These are phyloP conservation scores for Meyerozyma smithsonii DNA, from an alignment of 1,139 yeast species.

Conservation along the genomic window DNA sequence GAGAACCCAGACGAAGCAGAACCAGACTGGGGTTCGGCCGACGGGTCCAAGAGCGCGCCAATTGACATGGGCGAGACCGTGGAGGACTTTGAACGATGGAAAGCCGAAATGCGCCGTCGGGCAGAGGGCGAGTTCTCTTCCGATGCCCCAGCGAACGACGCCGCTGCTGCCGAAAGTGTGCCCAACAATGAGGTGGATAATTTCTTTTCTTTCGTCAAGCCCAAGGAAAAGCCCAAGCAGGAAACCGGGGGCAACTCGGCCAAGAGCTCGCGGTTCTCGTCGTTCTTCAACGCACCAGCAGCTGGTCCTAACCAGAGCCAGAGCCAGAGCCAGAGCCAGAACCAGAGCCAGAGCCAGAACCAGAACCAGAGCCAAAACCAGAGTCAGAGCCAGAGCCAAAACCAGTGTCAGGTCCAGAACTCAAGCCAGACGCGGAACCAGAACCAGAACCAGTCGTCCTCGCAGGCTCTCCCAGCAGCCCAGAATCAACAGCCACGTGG, in stretches of 20 bases:
- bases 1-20: slow-evolving; percentile 40
- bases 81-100: slow-evolving; percentile 72
- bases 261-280: slow-evolving; percentile 44
- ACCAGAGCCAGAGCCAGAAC: no score
- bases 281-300: slow-evolving; percentile 29
- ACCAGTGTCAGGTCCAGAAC: no score
- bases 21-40: slow-evolving; percentile 51
- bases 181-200: slow-evolving; percentile 47
- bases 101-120: slow-evolving; percentile 53
- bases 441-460: no score
- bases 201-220: slow-evolving; percentile 46
- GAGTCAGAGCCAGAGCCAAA: no score
- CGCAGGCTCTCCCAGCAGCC: no score
- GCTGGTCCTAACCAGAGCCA: no score
- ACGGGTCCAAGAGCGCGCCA: slow-evolving; percentile 26
- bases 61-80: slow-evolving; percentile 54
- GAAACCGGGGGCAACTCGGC: slow-evolving; percentile 8
- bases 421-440: no score
- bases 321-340: no score
- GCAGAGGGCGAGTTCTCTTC: slow-evolving; percentile 21
- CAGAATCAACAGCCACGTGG: no score
- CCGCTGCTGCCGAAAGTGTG: slow-evolving; percentile 11
- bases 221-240: slow-evolving; percentile 12
- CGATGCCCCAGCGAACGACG: slow-evolving; percentile 4
- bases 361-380: no score